A percentile compares a stretch with the other conserved stretches of the same genome.
These are phyloP conservation scores for Evansstolkia leycettana DNA, from an alignment of 495 filamentous ascomycete species.

Conservation along the genomic window DNA sequence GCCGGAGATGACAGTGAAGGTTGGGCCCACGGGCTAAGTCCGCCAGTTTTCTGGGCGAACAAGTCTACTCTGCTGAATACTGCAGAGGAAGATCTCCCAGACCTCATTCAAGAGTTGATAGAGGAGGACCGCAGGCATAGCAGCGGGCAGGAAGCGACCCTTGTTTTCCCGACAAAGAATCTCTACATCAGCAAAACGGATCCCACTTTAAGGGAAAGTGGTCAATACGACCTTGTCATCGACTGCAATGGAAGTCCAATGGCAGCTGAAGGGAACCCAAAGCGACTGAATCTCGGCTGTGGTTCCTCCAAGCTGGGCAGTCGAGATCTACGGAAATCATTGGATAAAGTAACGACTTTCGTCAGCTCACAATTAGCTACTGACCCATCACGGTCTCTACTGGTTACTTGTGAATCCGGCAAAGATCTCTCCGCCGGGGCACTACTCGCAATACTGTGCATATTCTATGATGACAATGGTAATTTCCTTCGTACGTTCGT, in stretches of 20 bases:
- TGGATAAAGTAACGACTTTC: constrained; percentile 42
- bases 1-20: constrained; percentile 87
- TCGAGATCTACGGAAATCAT: constrained; percentile 54
- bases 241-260: constrained; percentile 26
- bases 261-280: constrained; percentile 17
- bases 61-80: constrained; percentile 40
- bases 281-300: constrained; percentile 49
- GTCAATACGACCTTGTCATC: constrained; percentile 32
- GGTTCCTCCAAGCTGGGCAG: constrained; percentile 59
- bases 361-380: constrained; percentile 19
- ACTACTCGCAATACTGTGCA: constrained; percentile 48
- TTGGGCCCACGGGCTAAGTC: constrained; percentile 71
- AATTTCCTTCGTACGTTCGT: constrained; percentile 5
- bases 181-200: constrained; percentile 24
- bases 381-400: constrained; percentile 22
- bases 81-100: constrained; percentile 51
- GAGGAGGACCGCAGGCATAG: constrained; percentile 14
- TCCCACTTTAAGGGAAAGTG: constrained; percentile 4
- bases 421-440: constrained; percentile 55
- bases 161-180: constrained; percentile 25
- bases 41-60: constrained; percentile 67
- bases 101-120: constrained; percentile 46
- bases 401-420: constrained; percentile 50
- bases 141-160: constrained; percentile 11
- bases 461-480: constrained; percentile 48